Conservation (phyloP, 164 flowering plant genomes). For the Warburgia ugandensis region DNA sequence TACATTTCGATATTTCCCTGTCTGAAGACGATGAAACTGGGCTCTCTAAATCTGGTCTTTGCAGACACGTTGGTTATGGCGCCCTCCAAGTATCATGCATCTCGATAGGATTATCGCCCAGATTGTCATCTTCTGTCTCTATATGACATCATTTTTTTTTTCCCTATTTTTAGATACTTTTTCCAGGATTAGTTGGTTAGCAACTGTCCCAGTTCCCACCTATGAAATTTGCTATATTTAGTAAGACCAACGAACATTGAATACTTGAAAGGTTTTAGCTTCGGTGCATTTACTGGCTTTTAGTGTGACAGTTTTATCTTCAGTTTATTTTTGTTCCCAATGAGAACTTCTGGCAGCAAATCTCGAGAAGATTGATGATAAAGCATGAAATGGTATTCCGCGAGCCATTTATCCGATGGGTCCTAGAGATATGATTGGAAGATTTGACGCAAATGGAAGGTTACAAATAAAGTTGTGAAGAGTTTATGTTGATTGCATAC, state of each 20-base stretch:
- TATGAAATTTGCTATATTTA: not conserved
- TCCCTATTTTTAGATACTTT: constrained; percentile 1
- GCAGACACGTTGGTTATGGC: constrained; percentile 26
- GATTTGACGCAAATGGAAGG: too few relatives aligned
- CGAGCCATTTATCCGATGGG: too few relatives aligned
- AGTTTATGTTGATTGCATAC: too few relatives aligned
- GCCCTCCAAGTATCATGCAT: constrained; percentile 8
- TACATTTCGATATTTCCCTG: constrained; percentile 1
- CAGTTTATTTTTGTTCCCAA: too few relatives aligned
- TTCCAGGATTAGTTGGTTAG: too few relatives aligned
- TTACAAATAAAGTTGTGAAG: too few relatives aligned
- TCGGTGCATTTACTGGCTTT: too few relatives aligned
- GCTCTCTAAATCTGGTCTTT: constrained; percentile 12
- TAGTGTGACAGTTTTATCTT: too few relatives aligned
- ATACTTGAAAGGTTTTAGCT: constrained; percentile 8
- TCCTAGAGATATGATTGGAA: too few relatives aligned
- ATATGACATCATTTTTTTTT: constrained; percentile 6
- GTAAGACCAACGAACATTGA: not conserved
- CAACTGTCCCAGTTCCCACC: not conserved
- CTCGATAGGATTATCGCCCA: constrained; percentile 6
- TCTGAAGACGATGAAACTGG: constrained; percentile 10
- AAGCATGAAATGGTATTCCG: too few relatives aligned
- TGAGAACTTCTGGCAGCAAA: too few relatives aligned
- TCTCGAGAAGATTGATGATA: too few relatives aligned
- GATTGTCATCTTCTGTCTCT: constrained; percentile 10